A percentile compares a stretch with the other conserved stretches of the same genome.
phyloP scores from a whole-genome alignment of 2,329 filamentous ascomycete species.

The Camptophora hylomeconis region DNA sequence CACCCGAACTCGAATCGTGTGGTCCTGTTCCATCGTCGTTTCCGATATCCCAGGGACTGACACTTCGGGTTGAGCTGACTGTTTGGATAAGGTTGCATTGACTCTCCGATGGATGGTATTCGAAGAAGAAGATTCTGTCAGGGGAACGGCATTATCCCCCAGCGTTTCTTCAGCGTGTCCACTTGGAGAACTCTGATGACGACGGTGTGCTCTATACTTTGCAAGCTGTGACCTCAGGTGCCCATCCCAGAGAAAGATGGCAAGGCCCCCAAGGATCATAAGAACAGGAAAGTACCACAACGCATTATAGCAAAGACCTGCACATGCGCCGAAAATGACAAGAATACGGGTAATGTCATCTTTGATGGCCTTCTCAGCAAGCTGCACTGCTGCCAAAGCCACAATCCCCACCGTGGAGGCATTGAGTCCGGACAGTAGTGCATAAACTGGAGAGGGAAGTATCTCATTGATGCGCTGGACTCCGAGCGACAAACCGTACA shows the following conservation, averaged over 20 bases:
- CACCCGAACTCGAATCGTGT: slow-evolving; percentile 25
- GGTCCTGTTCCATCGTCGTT: too few relatives aligned
- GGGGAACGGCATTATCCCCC: slow-evolving; percentile 3
- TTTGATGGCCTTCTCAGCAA: slow-evolving; percentile 55
- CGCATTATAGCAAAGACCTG: slow-evolving; percentile 56
- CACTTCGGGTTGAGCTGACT: too few relatives aligned
- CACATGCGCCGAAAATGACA: slow-evolving; percentile 50
- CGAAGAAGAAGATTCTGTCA: slow-evolving; percentile 6
- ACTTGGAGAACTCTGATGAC: slow-evolving; percentile 7
- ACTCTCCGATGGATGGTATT: too few relatives aligned
- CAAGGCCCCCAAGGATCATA: slow-evolving; percentile 42
- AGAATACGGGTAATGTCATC: slow-evolving; percentile 50
- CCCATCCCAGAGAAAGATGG: slow-evolving; percentile 43
- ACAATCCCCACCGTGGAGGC: slow-evolving; percentile 61
- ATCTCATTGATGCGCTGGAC: slow-evolving; percentile 46
- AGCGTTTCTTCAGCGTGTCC: slow-evolving; percentile 4
- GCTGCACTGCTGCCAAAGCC: slow-evolving; percentile 53
- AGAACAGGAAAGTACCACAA: slow-evolving; percentile 64
- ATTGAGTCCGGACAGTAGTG: slow-evolving; percentile 59
- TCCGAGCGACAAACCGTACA: slow-evolving; percentile 55
- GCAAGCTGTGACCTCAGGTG: not conserved
- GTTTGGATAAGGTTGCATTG: too few relatives aligned
- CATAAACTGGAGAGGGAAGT: slow-evolving; percentile 52
- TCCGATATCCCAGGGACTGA: too few relatives aligned
- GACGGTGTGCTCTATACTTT: slow-evolving; percentile 1